phyloP scores from a whole-genome alignment of 2,329 filamentous ascomycete genomes.

The Fusarium xylarioides region DNA sequence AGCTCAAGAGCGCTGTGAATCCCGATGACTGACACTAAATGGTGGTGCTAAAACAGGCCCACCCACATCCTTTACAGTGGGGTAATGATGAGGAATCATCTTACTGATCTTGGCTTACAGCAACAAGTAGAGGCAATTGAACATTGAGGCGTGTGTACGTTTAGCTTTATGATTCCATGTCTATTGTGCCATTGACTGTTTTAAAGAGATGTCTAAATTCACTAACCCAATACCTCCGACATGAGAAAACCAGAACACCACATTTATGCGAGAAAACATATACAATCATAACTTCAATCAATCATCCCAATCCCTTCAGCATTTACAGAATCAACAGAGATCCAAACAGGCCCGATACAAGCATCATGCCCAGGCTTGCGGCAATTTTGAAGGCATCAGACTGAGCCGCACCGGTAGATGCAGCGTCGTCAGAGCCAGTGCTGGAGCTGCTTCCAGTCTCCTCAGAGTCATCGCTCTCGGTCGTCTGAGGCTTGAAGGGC shows the following conservation, averaged over 20 bases:
- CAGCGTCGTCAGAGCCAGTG: background rate
- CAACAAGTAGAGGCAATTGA: background rate
- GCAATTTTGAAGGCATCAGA: conserved; percentile 11
- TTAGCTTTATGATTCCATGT: background rate
- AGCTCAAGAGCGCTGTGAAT: background rate
- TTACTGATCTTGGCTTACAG: background rate
- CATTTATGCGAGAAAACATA: background rate
- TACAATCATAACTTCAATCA: background rate
- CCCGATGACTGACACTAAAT: background rate
- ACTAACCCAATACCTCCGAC: background rate
- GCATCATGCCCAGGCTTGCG: conserved; percentile 8
- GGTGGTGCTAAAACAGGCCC: background rate
- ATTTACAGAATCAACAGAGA: conserved; percentile 20
- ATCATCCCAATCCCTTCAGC: background rate
- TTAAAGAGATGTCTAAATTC: background rate
- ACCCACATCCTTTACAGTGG: background rate
- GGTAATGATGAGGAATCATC: background rate
- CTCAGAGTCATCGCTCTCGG: background rate
- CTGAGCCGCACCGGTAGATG: background rate
- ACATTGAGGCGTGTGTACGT: no score
- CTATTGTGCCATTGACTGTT: background rate
- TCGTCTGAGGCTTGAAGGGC: conserved; percentile 22
- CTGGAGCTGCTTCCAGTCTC: conserved; percentile 4
- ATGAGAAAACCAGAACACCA: background rate
- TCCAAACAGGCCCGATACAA: conserved; percentile 30